Percentiles rank a stretch among this genome's conserved stretches.
phyloP scores from a whole-genome alignment of 768 basidiomycete species.

The Russula brevipes region DNA sequence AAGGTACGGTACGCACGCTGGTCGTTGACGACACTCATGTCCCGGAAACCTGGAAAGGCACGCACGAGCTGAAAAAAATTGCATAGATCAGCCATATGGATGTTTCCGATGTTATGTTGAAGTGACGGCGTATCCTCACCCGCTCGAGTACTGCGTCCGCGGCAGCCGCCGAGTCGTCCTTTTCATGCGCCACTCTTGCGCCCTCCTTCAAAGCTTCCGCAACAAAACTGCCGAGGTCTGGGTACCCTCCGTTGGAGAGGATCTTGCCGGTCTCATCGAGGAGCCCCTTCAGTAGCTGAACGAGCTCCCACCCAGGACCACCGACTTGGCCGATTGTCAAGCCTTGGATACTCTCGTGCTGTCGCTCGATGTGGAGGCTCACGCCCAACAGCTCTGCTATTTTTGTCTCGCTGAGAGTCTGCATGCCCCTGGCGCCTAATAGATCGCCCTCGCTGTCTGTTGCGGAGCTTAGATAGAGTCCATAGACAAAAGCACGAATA shows the following conservation, averaged over 20 bases:
- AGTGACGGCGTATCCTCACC: slow-evolving; percentile 37
- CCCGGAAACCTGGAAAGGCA: slow-evolving; percentile 76
- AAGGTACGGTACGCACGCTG: slow-evolving; percentile 43
- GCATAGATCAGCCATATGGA: slow-evolving; percentile 20
- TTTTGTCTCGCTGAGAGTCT: slow-evolving; percentile 44
- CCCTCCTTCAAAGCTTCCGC: slow-evolving; percentile 59
- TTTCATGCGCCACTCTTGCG: slow-evolving; percentile 32
- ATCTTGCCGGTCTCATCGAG: slow-evolving; percentile 70
- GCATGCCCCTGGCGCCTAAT: slow-evolving; percentile 65
- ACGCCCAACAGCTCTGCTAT: slow-evolving; percentile 74
- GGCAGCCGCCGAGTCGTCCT: slow-evolving; percentile 33
- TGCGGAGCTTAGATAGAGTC: slow-evolving; percentile 63
- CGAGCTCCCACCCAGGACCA: slow-evolving; percentile 68
- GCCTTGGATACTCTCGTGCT: slow-evolving; percentile 64
- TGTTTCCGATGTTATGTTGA: not conserved
- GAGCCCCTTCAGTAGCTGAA: slow-evolving; percentile 56
- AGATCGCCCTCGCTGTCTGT: slow-evolving; percentile 49
- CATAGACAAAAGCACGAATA: slow-evolving; percentile 68
- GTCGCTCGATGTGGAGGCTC: slow-evolving; percentile 59
- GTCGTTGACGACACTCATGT: slow-evolving; percentile 64
- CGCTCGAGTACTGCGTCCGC: slow-evolving; percentile 60
- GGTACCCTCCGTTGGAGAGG: slow-evolving; percentile 55
- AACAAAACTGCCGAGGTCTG: slow-evolving; percentile 70
- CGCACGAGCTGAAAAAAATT: slow-evolving; percentile 53
- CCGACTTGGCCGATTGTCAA: slow-evolving; percentile 70